Conservation (phyloP, 2,329 filamentous ascomycete genomes). For the Apiospora kogelbergensis region DNA sequence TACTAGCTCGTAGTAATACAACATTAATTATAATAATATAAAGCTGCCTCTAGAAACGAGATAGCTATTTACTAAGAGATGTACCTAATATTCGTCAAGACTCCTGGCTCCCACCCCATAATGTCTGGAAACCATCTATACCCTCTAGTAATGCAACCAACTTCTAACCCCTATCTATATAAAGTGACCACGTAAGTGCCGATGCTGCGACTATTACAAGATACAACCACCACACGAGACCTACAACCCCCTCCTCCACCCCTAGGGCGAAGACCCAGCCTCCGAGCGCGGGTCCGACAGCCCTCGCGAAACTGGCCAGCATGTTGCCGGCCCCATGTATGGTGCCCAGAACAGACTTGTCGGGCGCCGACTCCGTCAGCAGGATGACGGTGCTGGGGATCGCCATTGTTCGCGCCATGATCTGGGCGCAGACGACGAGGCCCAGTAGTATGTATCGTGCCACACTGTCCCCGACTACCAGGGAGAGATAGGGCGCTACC, state of each 20-base stretch:
- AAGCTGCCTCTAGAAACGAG: too few species aligned
- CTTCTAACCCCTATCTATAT: constrained; percentile 18
- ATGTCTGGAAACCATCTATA: not conserved
- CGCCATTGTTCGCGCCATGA: constrained; percentile 60
- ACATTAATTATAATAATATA: too few species aligned
- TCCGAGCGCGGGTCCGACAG: constrained; percentile 17
- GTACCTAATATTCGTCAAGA: too few species aligned
- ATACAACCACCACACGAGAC: constrained; percentile 32
- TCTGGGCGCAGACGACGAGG: constrained; percentile 56
- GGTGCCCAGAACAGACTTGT: constrained; percentile 34
- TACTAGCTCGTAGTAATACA: too few species aligned
- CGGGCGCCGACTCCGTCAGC: constrained; percentile 37
- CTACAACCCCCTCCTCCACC: constrained; percentile 25
- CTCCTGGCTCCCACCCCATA: not conserved
- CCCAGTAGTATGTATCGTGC: constrained; percentile 55
- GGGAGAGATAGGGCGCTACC: constrained; percentile 58
- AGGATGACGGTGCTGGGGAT: constrained; percentile 40
- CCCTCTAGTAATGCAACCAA: not conserved
- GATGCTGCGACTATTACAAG: constrained; percentile 25
- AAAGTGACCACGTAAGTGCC: constrained; percentile 29
- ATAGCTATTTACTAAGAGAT: too few species aligned
- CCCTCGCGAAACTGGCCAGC: constrained; percentile 28
- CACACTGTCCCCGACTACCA: constrained; percentile 46
- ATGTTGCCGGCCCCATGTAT: constrained; percentile 36
- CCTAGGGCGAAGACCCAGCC: constrained; percentile 28